Evolutionary conservation across 139 green algal species (phyloP).

Genomic region (Astrephomene gubernaculifera): DNA sequence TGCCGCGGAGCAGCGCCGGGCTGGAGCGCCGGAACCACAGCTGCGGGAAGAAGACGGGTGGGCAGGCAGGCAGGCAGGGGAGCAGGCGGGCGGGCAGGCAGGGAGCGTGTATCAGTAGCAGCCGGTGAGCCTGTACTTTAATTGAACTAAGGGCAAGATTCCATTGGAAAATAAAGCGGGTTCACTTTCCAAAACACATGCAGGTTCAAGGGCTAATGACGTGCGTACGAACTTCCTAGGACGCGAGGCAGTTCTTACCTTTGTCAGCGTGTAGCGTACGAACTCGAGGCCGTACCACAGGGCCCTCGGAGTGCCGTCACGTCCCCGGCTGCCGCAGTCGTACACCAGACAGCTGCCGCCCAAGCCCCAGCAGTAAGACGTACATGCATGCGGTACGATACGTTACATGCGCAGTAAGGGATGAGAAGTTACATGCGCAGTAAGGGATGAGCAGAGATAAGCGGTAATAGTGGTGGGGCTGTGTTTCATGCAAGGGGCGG

Average conservation of each 20-base stretch:
- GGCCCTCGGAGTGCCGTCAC: slow-evolving; percentile 59
- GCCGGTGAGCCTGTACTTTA: not conserved
- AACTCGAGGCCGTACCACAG: slow-evolving; percentile 84
- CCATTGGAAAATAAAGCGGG: not conserved
- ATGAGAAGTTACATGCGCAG: too few species aligned
- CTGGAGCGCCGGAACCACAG: not conserved
- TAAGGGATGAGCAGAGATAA: too few species aligned
- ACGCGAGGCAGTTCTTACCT: slow-evolving; percentile 12
- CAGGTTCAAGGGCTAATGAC: not conserved
- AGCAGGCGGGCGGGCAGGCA: not conserved
- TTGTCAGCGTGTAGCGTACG: slow-evolving; percentile 44
- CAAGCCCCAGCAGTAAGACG: not conserved
- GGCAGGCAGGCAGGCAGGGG: not conserved
- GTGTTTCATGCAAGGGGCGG: too few species aligned
- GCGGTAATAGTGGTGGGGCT: too few species aligned
- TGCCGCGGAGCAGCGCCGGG: slow-evolving; percentile 16
- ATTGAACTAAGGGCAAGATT: not conserved
- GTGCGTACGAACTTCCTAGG: not conserved
- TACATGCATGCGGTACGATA: too few species aligned
- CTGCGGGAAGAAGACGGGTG: not conserved
- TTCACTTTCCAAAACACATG: not conserved
- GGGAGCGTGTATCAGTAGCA: not conserved
- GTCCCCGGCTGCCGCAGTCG: slow-evolving; percentile 33
- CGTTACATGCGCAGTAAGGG: too few species aligned
- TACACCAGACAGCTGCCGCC: slow-evolving; percentile 43